These are phyloP conservation scores for Linnemannia elongata DNA, from an alignment of 192 early-diverging fungal species.

Conservation along the genomic window DNA sequence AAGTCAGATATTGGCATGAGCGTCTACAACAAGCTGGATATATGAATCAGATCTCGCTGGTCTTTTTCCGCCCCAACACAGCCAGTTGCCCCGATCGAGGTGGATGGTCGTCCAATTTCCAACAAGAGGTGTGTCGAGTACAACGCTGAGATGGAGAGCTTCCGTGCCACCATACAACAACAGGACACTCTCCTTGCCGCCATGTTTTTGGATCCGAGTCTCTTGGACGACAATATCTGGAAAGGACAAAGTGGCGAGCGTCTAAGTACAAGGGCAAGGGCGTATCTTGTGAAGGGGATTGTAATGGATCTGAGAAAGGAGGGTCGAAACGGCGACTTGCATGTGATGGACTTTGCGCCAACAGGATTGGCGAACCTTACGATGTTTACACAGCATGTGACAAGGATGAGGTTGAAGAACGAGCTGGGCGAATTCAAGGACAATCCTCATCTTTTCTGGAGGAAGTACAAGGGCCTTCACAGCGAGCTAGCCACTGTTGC, in stretches of 20 bases:
- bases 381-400: too few species aligned
- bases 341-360: too few species aligned
- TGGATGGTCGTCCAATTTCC: background rate
- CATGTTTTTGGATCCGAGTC: conserved; percentile 11
- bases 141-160: background rate
- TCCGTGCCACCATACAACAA: conserved; percentile 10
- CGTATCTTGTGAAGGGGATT: too few species aligned
- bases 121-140: conserved; percentile 6
- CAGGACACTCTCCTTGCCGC: background rate
- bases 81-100: background rate
- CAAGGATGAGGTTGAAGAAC: background rate
- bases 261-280: too few species aligned
- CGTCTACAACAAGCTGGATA: background rate
- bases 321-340: too few species aligned
- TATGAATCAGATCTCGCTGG: conserved; percentile 15
- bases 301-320: too few species aligned
- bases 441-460: conserved; percentile 14
- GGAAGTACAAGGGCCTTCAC: conserved; percentile 3
- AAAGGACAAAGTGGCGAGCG: background rate
- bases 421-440: background rate
- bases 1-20: conserved; percentile 4
- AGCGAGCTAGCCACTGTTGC: background rate
- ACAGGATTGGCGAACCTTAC: too few species aligned
- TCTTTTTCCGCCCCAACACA: background rate
- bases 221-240: background rate